A percentile compares a stretch with the other conserved stretches of the same genome.
phyloP scores from a whole-genome alignment of 352 stramenopile genomes.

The Phytophthora cryptogea region DNA sequence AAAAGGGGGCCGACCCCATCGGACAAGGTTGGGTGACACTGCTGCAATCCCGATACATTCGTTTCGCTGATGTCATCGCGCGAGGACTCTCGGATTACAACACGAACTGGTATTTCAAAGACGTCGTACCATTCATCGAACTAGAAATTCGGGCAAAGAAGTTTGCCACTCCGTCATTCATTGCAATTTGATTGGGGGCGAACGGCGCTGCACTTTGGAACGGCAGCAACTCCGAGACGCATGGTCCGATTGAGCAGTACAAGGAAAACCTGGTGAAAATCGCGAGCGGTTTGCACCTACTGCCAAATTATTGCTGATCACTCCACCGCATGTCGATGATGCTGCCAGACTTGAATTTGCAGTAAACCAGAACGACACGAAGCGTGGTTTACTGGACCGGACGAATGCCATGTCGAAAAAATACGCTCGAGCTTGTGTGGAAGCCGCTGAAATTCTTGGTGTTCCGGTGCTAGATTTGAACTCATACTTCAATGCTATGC shows the following conservation, averaged over 20 bases:
- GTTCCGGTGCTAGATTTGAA: conserved; percentile 51
- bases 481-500: conserved; percentile 50
- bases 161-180: conserved; percentile 18
- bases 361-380: conserved; percentile 28
- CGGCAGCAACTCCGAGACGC: conserved; percentile 18
- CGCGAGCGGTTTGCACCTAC: conserved; percentile 13
- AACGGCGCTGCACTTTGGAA: conserved; percentile 26
- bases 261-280: conserved; percentile 24
- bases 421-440: conserved; percentile 49
- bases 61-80: conserved; percentile 42
- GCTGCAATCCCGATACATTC: conserved; percentile 41
- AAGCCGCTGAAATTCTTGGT: conserved; percentile 23
- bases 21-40: conserved; percentile 34
- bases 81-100: conserved; percentile 47
- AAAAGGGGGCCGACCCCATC: conserved; percentile 30
- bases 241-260: conserved; percentile 25
- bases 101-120: conserved; percentile 48
- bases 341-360: conserved; percentile 18
- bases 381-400: conserved; percentile 11
- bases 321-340: conserved; percentile 22
- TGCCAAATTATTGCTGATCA: conserved; percentile 50
- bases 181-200: conserved; percentile 29
- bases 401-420: conserved; percentile 24
- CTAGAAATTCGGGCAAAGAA: conserved; percentile 17
- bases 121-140: conserved; percentile 23